phyloP scores from a whole-genome alignment of 192 early-diverging fungal genomes.

The Umbelopsis ramanniana region DNA sequence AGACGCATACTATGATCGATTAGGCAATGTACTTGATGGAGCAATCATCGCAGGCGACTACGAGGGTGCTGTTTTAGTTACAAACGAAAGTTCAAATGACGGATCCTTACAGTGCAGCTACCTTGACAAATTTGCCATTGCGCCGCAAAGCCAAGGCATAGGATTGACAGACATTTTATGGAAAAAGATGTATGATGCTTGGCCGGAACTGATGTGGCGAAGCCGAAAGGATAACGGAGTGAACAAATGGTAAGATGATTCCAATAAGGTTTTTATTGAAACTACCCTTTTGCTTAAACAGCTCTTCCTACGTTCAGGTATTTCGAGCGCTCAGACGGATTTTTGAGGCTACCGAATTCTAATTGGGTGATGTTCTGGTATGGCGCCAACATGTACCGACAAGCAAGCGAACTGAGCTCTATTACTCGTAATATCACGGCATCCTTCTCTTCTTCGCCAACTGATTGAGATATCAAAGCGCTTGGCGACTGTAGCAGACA shows the following conservation, averaged over 20 bases:
- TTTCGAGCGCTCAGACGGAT: conserved; percentile 90
- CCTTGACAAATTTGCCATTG: conserved; percentile 93
- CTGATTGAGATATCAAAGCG: background rate
- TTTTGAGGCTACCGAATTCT: conserved; percentile 59
- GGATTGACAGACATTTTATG: conserved; percentile 96
- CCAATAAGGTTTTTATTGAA: background rate
- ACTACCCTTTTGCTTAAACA: background rate
- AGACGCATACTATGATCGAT: conserved; percentile 61
- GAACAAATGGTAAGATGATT: conserved; percentile 81
- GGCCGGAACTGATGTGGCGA: conserved; percentile 81
- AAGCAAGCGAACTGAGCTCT: conserved; percentile 26
- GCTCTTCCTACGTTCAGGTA: conserved; percentile 57
- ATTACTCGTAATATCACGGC: conserved; percentile 38
- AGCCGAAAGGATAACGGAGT: conserved; percentile 85
- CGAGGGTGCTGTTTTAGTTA: conserved; percentile 88
- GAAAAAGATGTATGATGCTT: conserved; percentile 72
- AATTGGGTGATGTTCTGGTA: conserved; percentile 94
- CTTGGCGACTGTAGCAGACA: no score
- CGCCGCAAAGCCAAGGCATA: conserved; percentile 85
- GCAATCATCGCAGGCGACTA: conserved; percentile 91
- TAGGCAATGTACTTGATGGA: conserved; percentile 52
- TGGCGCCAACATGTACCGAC: conserved; percentile 49
- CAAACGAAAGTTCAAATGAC: conserved; percentile 55
- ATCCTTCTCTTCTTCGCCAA: conserved; percentile 22
- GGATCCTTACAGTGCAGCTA: conserved; percentile 51